Conservation (phyloP, 2,329 filamentous ascomycete species). For the Cladosporium sp. region DNA sequence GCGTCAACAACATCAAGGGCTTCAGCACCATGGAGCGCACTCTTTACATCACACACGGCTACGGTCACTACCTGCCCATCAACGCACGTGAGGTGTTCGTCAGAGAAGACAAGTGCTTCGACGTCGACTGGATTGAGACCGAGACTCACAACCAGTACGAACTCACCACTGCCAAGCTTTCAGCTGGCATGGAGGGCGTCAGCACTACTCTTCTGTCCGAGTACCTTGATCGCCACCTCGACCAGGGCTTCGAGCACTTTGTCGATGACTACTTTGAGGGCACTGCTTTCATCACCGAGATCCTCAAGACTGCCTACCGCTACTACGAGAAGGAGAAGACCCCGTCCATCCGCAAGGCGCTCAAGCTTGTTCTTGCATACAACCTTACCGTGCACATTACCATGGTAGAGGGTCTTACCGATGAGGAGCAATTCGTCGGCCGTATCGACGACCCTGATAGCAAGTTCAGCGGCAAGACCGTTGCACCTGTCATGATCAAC, state of each 20-base stretch:
- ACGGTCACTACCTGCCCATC: conserved; percentile 88
- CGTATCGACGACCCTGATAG: conserved; percentile 84
- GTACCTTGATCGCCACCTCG: conserved; percentile 93
- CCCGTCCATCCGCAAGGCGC: conserved; percentile 87
- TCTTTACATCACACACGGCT: conserved; percentile 96
- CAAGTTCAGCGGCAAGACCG: conserved; percentile 84
- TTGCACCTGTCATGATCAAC: conserved; percentile 98
- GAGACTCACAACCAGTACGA: conserved; percentile 79
- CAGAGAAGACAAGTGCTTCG: conserved; percentile 87
- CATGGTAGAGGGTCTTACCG: conserved; percentile 84
- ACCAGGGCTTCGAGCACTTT: conserved; percentile 87
- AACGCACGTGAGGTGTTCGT: conserved; percentile 93
- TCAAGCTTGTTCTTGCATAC: conserved; percentile 94
- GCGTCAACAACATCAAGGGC: conserved; percentile 92
- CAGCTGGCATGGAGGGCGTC: conserved; percentile 85
- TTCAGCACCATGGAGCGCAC: conserved; percentile 62
- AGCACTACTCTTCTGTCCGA: conserved; percentile 78
- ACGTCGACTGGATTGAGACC: conserved; percentile 89
- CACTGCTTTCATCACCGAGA: conserved; percentile 91
- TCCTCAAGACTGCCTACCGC: conserved; percentile 92
- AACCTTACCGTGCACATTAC: conserved; percentile 94
- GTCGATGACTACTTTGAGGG: conserved; percentile 96
- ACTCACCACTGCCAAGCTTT: conserved; percentile 82
- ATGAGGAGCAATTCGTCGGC: conserved; percentile 74
- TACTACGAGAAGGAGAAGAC: conserved; percentile 88